These are phyloP conservation scores for Oryza glumipatula DNA, from an alignment of 176 grass and related monocot genomes.

Conservation along the genomic window DNA sequence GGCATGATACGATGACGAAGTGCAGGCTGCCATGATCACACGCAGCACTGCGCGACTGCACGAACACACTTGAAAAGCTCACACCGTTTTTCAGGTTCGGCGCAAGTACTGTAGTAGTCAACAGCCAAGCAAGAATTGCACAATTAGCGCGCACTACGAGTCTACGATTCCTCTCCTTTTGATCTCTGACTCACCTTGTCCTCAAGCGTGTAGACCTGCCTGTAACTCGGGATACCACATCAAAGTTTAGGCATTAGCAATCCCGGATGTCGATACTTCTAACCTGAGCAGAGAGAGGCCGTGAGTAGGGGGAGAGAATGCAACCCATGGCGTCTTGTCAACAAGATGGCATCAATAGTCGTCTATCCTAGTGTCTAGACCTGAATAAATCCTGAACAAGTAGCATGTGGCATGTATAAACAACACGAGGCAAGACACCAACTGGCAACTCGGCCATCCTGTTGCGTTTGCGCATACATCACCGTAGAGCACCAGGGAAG, in stretches of 20 bases:
- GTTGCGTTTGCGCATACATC: constrained; percentile 11
- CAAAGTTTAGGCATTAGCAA: neutral
- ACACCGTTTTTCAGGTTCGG: neutral
- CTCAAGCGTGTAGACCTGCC: constrained; percentile 32
- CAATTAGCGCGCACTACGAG: constrained; percentile 38
- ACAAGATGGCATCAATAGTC: constrained; percentile 23
- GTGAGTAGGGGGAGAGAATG: neutral
- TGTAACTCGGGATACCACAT: constrained; percentile 18
- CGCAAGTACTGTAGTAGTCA: neutral
- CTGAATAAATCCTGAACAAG: neutral
- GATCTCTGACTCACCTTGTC: constrained; percentile 24
- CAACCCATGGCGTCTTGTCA: constrained; percentile 43
- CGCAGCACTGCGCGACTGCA: neutral
- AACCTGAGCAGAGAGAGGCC: neutral
- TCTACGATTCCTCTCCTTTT: constrained; percentile 16
- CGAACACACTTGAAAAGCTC: neutral
- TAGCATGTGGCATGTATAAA: constrained; percentile 42
- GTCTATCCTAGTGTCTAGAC: constrained; percentile 21
- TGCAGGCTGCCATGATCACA: constrained; percentile 16
- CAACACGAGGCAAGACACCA: neutral
- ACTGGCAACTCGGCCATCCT: neutral
- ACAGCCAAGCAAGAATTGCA: neutral
- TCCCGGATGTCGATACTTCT: neutral
- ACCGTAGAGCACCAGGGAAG: constrained; percentile 4
- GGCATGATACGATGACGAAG: neutral